Percentiles rank a stretch among this genome's conserved stretches.
Conservation (phyloP, 768 basidiomycete genomes). For the Phylloporus arenicola region DNA sequence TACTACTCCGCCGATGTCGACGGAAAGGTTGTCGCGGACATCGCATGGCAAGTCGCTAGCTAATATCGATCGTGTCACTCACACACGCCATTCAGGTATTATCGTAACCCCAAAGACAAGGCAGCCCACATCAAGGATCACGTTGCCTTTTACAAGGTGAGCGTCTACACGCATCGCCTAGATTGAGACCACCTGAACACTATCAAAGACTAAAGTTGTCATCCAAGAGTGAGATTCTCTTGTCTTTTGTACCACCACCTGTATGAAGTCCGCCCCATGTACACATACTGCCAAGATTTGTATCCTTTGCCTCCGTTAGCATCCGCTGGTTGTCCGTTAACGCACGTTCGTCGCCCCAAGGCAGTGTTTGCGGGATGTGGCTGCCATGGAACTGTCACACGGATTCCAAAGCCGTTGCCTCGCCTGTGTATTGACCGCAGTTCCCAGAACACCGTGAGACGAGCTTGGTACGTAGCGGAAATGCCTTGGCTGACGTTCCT, state of each 20-base stretch:
- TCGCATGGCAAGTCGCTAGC: constrained; percentile 53
- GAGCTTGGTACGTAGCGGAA: no score
- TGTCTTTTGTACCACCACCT: no score
- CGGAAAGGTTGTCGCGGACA: constrained; percentile 46
- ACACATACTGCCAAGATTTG: neutral
- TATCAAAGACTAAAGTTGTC: constrained; percentile 16
- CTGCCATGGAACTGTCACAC: no score
- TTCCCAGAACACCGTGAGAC: no score
- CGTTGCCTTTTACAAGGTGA: constrained; percentile 77
- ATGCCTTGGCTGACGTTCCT: no score
- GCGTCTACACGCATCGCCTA: neutral
- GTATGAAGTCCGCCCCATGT: neutral
- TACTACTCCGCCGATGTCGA: constrained; percentile 58
- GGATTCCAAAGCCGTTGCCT: no score
- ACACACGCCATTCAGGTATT: constrained; percentile 48
- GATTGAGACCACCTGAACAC: neutral
- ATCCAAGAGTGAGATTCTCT: constrained; percentile 13
- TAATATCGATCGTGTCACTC: neutral
- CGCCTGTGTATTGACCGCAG: no score
- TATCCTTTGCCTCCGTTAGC: neutral
- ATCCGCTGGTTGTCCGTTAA: no score
- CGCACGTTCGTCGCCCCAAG: neutral
- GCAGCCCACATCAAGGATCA: constrained; percentile 61
- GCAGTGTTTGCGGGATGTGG: no score
- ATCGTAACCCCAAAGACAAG: constrained; percentile 49